These are phyloP conservation scores for Skeletonema grethae DNA, from an alignment of 108 stramenopile genomes.

Conservation along the genomic window DNA sequence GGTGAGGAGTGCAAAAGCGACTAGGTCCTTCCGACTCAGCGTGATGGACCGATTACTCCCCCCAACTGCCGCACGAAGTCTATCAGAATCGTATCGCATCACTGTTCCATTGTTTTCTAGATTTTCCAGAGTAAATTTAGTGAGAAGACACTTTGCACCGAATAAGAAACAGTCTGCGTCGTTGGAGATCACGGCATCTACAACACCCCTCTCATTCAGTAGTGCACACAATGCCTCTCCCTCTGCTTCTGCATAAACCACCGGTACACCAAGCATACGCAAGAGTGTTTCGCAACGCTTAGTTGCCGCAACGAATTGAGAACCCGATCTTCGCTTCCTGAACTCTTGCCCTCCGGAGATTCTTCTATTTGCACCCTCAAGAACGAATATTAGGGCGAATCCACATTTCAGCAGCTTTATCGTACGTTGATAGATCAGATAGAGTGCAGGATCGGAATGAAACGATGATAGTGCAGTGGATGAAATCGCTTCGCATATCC, in stretches of 20 bases:
- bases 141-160: slow-evolving; percentile 89
- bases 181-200: slow-evolving; percentile 95
- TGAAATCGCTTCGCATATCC: slow-evolving; percentile 84
- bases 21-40: slow-evolving; percentile 64
- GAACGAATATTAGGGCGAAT: slow-evolving; percentile 90
- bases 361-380: slow-evolving; percentile 84
- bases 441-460: slow-evolving; percentile 68
- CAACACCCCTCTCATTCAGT: slow-evolving; percentile 74
- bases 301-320: slow-evolving; percentile 77
- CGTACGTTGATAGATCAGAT: slow-evolving; percentile 81
- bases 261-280: slow-evolving; percentile 81
- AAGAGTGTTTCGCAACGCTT: slow-evolving; percentile 73
- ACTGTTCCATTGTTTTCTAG: slow-evolving; percentile 54
- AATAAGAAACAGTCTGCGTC: slow-evolving; percentile 96
- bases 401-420: slow-evolving; percentile 85
- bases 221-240: slow-evolving; percentile 96
- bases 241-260: slow-evolving; percentile 90
- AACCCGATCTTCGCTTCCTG: slow-evolving; percentile 60
- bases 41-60: slow-evolving; percentile 33
- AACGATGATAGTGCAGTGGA: slow-evolving; percentile 60
- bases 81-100: slow-evolving; percentile 62
- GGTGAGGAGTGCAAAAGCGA: slow-evolving; percentile 77
- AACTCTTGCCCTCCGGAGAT: slow-evolving; percentile 42
- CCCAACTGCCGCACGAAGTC: slow-evolving; percentile 39
- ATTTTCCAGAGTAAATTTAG: slow-evolving; percentile 88